Base-by-base conservation (phyloP, 371 early-diverging fungal genomes). In the Nematocida minor region DNA sequence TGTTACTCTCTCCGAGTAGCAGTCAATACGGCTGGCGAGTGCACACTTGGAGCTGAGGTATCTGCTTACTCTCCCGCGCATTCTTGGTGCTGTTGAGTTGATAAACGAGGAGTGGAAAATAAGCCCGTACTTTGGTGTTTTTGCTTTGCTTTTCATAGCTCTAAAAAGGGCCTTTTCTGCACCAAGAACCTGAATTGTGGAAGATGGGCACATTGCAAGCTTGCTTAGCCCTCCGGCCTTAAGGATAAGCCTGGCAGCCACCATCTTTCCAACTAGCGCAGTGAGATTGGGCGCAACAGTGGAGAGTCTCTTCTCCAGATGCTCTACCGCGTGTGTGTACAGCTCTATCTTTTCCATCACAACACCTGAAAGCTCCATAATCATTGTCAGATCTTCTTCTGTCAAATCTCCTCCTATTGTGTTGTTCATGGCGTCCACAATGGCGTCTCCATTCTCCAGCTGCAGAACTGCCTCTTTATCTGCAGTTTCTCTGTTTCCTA, bases 121-220 rank as follows among this genome's bases (percentile, higher is more conserved):
- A 63, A 94, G 86, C 83, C 96, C 96, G 83, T 94, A 94, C 87
- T 95, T 94, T 80, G 95, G 95, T 34, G 95, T 95, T 85, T 92
- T 90, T 82, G 90, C 88, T 87, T 93, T 91, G 68, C 91, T 90
- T 89, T 93, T 93, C 80, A 95, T 84, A 7, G 95, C 94, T 79
- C 93, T 89, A 88, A 93, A 93, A 51, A 94, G 89, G 27, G 94
- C 94, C 89, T 95, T 95, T 87, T 95, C 94, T 60, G 96, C 94
- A 84, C 96, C 96, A 27, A 94, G 88, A 60, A 95, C 92, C 88
- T 95, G 96, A 66, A 95, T 89, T 69, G 94, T 94, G 63, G 92
- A 91, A 40, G 93, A 92, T 63, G 94, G 93, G 83, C 90, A 88
- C 87, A 93, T 93, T 83, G 92, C 89, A 64, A 95, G 87, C 80